Evolutionary conservation across 2,329 filamentous ascomycete species (phyloP), one percentile per base, ranked within the genome.

Genomic region (Verticillium nubilum): DNA sequence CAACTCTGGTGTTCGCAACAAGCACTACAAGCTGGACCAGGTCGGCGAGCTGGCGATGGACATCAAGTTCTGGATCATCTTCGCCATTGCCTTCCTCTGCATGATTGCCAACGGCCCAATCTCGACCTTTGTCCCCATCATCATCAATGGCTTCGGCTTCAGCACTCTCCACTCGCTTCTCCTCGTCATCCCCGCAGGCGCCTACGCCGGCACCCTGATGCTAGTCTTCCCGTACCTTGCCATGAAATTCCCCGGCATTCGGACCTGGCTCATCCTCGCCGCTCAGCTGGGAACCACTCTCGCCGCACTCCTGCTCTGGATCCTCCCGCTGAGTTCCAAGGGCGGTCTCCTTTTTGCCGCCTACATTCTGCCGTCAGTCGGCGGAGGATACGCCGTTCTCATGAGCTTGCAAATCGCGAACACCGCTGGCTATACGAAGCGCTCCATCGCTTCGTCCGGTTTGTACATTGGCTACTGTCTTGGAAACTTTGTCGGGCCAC

Each of bases 391-490:
- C 61, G 79, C 77, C 1, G 76, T 82, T 5, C 66, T 81, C 0
- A 80, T 84, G 73, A 78, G 78, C 0, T 65, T 81, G 5, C 73
- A 76, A 53, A 74, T 79, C 50, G 78, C 79, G 27, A 82, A 83
- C 61, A 81, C 76, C 12, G 78, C 80, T 0, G 80, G 80, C 1
- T 82, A 82, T 57, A 82, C 80, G 0, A 82, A 83, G 67, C 70
- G 78, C 1, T 76, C 76, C 1, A 69, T 82, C 1, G 76, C 75
- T 1, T 78, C 77, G 1, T 79, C 78, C 2, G 79, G 79, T 0
- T 70, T 81, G 5, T 82, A 79, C 56, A 75, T 82, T 23, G 80
- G 79, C 1, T 82, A 82, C 63, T 82, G 80, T 63, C 68, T 81
- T 9, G 78, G 70, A 7, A 79, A 78, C 63, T 76, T 80, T 37